A percentile compares a stretch with the other conserved stretches of the same genome.
Conservation (phyloP, 306 rosid species). For the Quercus rubra region DNA sequence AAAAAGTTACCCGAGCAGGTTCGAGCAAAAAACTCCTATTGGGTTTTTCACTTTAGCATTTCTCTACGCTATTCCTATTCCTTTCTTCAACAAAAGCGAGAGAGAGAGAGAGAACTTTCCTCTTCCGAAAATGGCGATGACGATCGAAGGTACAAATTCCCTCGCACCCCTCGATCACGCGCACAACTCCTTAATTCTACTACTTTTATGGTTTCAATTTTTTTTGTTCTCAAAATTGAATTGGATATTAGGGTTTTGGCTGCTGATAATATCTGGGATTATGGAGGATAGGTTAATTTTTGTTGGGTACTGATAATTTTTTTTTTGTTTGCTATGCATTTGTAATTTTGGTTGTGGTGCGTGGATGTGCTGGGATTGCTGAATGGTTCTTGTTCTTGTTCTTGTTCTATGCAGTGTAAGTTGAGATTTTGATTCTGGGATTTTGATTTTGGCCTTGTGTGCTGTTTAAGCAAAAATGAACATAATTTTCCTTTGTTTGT, state of each 20-base stretch:
- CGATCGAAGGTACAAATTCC: constrained; percentile 33
- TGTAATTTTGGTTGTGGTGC: constrained; percentile 20
- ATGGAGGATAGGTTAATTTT: not conserved
- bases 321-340: not conserved
- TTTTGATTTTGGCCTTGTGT: constrained; percentile 8
- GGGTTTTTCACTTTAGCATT: not conserved
- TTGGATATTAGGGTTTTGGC: constrained; percentile 25
- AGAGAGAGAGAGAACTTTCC: not conserved
- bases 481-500: constrained; percentile 6
- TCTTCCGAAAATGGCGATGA: constrained; percentile 41
- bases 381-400: constrained; percentile 14
- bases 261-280: not conserved
- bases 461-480: constrained; percentile 22
- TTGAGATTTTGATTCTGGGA: constrained; percentile 24
- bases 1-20: too few species aligned
- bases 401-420: constrained; percentile 69
- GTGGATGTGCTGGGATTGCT: constrained; percentile 16
- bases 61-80: not conserved
- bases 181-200: not conserved
- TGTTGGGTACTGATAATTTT: not conserved
- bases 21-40: too few species aligned
- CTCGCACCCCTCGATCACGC: not conserved
- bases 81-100: not conserved
- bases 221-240: not conserved
- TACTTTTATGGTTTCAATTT: not conserved